Percentiles rank a stretch among this genome's conserved stretches.
These are phyloP conservation scores for Balakata baccata DNA, from an alignment of 345 rosid species.

Conservation along the genomic window DNA sequence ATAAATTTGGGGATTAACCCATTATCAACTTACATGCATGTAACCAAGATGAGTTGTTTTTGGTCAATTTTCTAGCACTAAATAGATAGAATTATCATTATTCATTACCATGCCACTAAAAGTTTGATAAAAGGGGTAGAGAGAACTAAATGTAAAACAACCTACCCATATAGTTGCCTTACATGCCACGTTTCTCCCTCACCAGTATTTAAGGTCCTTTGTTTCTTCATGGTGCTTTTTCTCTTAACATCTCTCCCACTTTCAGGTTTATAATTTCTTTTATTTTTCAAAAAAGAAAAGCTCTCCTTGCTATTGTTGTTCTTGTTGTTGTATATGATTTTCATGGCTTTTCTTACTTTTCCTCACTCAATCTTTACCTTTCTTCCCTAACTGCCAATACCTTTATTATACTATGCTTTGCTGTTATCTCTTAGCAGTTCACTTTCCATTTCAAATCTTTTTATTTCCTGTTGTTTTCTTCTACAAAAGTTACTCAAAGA, in stretches of 20 bases:
- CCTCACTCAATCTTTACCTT: slow-evolving; percentile 26
- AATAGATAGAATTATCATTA: neutral
- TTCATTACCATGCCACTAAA: neutral
- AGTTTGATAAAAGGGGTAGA: neutral
- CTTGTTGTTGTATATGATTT: slow-evolving; percentile 3
- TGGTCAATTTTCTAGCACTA: slow-evolving; percentile 14
- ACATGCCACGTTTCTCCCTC: slow-evolving; percentile 57
- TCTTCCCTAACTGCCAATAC: slow-evolving; percentile 32
- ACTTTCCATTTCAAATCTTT: slow-evolving; percentile 4
- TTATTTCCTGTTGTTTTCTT: neutral
- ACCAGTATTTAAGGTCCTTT: slow-evolving; percentile 35
- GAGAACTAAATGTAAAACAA: slow-evolving; percentile 29
- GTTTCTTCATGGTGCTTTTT: slow-evolving; percentile 20
- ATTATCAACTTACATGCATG: slow-evolving; percentile 8
- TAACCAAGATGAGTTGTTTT: slow-evolving; percentile 6
- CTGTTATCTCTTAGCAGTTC: slow-evolving; percentile 16
- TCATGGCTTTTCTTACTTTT: slow-evolving; percentile 36
- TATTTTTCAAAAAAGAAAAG: neutral
- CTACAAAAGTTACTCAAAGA: slow-evolving; percentile 12
- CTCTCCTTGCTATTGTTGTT: neutral
- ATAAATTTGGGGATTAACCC: neutral
- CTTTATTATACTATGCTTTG: slow-evolving; percentile 26
- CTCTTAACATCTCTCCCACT: slow-evolving; percentile 24
- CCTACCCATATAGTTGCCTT: slow-evolving; percentile 46
- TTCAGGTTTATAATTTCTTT: slow-evolving; percentile 33